phyloP scores from a whole-genome alignment of 331 rosid species.

The Acacia concinna region DNA sequence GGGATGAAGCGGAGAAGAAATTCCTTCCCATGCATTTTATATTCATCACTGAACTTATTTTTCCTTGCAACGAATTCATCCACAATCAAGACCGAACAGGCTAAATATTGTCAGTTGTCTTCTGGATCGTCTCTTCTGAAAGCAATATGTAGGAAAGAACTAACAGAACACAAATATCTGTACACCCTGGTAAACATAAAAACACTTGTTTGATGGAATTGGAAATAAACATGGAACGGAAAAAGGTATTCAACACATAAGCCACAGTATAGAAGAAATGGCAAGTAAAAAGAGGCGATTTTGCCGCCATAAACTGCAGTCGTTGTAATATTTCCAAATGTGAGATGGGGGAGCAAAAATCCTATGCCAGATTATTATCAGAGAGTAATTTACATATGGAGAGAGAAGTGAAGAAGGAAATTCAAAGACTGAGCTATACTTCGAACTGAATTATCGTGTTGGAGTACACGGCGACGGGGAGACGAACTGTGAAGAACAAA shows the following conservation, averaged over 20 bases:
- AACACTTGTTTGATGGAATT: background rate
- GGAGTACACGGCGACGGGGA: too few relatives aligned
- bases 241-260: background rate
- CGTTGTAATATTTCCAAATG: background rate
- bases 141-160: background rate
- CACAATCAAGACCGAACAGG: constrained; percentile 19
- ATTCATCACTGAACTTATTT: constrained; percentile 43
- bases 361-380: background rate
- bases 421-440: constrained; percentile 3
- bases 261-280: background rate
- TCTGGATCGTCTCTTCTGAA: constrained; percentile 7
- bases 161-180: background rate
- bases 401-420: background rate
- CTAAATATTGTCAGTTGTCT: background rate
- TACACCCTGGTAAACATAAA: constrained; percentile 23
- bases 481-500: background rate
- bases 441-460: background rate
- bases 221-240: background rate
- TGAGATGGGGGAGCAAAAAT: background rate
- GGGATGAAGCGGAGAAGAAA: constrained; percentile 47
- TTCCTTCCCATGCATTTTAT: constrained; percentile 53
- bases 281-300: background rate
- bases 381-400: background rate
- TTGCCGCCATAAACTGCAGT: background rate
- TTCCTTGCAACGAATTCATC: constrained; percentile 37